phyloP scores from a whole-genome alignment of 108 stramenopile species.

The Epithemia pelagica region DNA sequence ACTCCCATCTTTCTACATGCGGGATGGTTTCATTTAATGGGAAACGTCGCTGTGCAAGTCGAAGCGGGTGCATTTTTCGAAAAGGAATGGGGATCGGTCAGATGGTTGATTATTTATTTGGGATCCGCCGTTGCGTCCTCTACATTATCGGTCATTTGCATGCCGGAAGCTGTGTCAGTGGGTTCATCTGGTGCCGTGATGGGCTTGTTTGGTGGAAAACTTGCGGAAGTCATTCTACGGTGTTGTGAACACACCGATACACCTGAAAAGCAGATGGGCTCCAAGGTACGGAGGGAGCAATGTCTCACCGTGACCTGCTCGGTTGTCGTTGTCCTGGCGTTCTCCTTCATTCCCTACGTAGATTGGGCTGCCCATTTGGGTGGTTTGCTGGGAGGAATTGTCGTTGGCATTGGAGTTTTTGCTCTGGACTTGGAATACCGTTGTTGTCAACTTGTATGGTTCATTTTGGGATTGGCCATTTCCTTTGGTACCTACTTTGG shows the following conservation, averaged over 20 bases:
- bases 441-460: slow-evolving; percentile 48
- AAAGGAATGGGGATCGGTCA: slow-evolving; percentile 50
- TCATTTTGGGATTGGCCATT: slow-evolving; percentile 41
- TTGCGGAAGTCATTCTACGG: slow-evolving; percentile 40
- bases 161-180: slow-evolving; percentile 41
- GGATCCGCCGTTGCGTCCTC: slow-evolving; percentile 23
- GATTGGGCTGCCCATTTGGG: slow-evolving; percentile 58
- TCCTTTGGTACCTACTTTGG: slow-evolving; percentile 37
- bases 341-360: slow-evolving; percentile 31
- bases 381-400: slow-evolving; percentile 34
- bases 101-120: slow-evolving; percentile 33
- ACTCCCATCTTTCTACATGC: slow-evolving; percentile 49
- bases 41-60: slow-evolving; percentile 46
- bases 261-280: slow-evolving; percentile 3
- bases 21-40: slow-evolving; percentile 46
- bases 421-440: slow-evolving; percentile 37
- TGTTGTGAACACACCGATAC: slow-evolving; percentile 3
- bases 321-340: slow-evolving; percentile 18
- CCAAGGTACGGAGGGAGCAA: slow-evolving; percentile 47
- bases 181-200: slow-evolving; percentile 44
- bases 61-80: slow-evolving; percentile 49
- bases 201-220: slow-evolving; percentile 54
- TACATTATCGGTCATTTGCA: slow-evolving; percentile 15
- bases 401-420: slow-evolving; percentile 50
- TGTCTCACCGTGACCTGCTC: slow-evolving; percentile 50